Evolutionary conservation across 2,329 filamentous ascomycete genomes (phyloP), one percentile per base, ranked within the genome.

Genomic region (Arthrinium puccinioides): DNA sequence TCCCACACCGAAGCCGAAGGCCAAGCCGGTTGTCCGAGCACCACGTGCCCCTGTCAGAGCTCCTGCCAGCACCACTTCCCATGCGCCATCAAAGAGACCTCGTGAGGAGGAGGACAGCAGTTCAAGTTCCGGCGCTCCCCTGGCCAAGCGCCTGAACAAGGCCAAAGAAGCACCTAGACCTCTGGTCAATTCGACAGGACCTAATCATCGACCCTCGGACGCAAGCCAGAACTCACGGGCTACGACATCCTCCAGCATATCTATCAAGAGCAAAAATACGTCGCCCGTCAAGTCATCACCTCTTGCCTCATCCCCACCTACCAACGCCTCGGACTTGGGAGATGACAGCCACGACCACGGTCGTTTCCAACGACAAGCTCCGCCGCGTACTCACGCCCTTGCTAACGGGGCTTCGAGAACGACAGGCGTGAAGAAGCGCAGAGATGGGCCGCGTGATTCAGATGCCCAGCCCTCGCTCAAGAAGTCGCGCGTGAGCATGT

Each of bases 281-380:
- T 79, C 75, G 6, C 76, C 75, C 1, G 64, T 66, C 35, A 82
- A 82, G 53, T 81, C 78, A 3, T 82, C 78, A 9, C 78, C 77
- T 4, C 61, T 82, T 14, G 76, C 76, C n/a, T 76, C 76, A 2
- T 81, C 77, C 6, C 76, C 77, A 10, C 77, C 77, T 0, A 80
- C 77, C 7, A 82, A 81, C 44, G 78, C 76, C 1, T 80, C 76
- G 2, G 77, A 82, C 40, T 58, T 80, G 25, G 76, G 79, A 21
- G 62, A 69, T 9, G 54, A 61, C 30, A 57, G 54, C 15, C 50
- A 45, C 47, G 57, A 52, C 15, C 50, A 45, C 47, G 26, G 25
- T 32, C 42, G 40, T 7, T 20, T 16, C 14, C 33, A 28, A 14
- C 16, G 24, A 7, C 49, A 47, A 6, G 24, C 24, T 14, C 11